Base-by-base conservation (phyloP, 2,329 filamentous ascomycete genomes). In the Neonectria coccinea region DNA sequence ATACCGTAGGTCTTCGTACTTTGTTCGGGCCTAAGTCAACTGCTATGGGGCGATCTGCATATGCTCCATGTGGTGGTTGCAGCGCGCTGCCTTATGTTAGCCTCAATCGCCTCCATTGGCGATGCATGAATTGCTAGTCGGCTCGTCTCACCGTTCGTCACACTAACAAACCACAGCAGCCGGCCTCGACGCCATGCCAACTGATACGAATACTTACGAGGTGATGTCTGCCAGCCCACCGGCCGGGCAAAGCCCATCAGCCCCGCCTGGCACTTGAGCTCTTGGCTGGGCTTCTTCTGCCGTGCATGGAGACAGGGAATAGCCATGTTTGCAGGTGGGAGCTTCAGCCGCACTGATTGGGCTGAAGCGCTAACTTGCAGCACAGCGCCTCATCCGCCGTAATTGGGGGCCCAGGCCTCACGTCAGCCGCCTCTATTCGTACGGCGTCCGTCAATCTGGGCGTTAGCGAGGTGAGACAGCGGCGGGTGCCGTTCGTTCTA, bases 321-420 rank as follows among this genome's bases (percentile, higher is more conserved):
- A 50, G 27, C 27, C 45, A 70, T 25, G 5, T 25, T 25, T 25
- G 5, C 25, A 25, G 68, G 65, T 67, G 68, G 65, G 60, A 56
- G 53, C 58, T 64, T 27, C 45, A 48, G 36, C 45, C 59, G 51
- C 52, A 54, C 45, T 70, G 48, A 71, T 73, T 70, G 70, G 70
- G 31, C 58, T 42, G 50, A 36, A 58, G 29, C 39, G 31, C 25
- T 42, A 51, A 64, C 44, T 33, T 33, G 11, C 36, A 39, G 36
- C 14, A 39, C 36, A 39, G 36, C 56, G 56, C 63, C 53, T 65
- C 63, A 65, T 62, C 65, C 47, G 67, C 57, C 59, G 33, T 48
- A 50, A 62, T 56, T 52, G 57, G 31, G 7, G 10, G 29, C n/a
- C 48, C 18, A 20, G 11, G 18, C 69, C 69, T 71, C 69, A 71